These are phyloP conservation scores for Scutellaria minor DNA, from an alignment of 257 asterid species.

Conservation along the genomic window DNA sequence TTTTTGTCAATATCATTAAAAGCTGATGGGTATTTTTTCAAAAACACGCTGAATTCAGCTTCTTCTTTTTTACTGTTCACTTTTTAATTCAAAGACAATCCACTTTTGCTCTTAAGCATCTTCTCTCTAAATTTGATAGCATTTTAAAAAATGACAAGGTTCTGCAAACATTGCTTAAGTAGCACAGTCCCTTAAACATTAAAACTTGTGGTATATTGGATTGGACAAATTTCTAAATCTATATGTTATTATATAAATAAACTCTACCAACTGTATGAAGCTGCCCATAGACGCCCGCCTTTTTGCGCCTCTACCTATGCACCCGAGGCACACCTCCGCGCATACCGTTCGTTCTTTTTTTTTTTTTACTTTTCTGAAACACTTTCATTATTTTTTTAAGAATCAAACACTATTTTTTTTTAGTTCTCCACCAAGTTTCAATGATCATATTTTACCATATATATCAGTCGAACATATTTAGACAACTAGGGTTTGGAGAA, in stretches of 20 bases:
- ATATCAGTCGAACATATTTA: too few relatives aligned
- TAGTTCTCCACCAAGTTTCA: too few relatives aligned
- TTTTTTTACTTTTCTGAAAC: too few relatives aligned
- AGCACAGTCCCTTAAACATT: background rate
- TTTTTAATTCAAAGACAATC: background rate
- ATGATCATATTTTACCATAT: too few relatives aligned
- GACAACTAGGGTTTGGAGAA: too few relatives aligned
- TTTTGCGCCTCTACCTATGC: too few relatives aligned
- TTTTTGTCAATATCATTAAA: background rate
- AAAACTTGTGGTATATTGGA: background rate
- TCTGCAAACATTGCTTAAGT: background rate
- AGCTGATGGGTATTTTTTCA: background rate
- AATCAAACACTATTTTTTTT: too few relatives aligned
- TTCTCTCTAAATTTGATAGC: background rate
- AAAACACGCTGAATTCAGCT: background rate
- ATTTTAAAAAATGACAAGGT: background rate
- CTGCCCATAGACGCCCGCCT: background rate
- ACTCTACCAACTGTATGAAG: conserved; percentile 3
- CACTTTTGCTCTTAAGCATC: background rate
- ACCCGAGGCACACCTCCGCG: too few relatives aligned
- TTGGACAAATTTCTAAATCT: conserved; percentile 8
- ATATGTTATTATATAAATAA: background rate
- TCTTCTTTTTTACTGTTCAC: background rate
- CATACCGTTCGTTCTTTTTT: too few relatives aligned
- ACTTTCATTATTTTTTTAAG: too few relatives aligned